A percentile compares a stretch with the other conserved stretches of the same genome.
Evolutionary conservation across 176 grass and related monocot species (phyloP).

Genomic region (Oryza glumipatula): DNA sequence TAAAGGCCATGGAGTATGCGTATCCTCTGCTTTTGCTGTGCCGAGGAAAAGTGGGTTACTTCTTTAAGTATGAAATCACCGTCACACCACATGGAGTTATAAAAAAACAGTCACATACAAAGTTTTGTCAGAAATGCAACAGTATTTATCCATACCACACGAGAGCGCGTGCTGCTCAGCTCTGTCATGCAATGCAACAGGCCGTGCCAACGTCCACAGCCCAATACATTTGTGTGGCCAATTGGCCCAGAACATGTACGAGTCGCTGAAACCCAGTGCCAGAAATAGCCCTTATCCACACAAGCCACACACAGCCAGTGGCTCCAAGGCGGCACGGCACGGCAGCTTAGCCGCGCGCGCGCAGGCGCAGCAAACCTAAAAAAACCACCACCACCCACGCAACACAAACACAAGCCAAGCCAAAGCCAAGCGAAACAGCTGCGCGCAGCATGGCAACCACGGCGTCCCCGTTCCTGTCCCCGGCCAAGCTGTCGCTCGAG

Average conservation of each 20-base stretch:
- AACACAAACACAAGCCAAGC: not conserved
- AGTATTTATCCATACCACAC: not conserved
- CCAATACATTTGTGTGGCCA: not conserved
- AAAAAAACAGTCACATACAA: not conserved
- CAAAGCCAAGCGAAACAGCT: not conserved
- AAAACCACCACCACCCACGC: slow-evolving; percentile 10
- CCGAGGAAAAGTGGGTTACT: not conserved
- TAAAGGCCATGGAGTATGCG: not conserved
- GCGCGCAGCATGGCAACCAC: slow-evolving; percentile 53
- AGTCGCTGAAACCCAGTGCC: not conserved
- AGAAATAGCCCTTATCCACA: slow-evolving; percentile 57
- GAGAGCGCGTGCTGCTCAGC: not conserved
- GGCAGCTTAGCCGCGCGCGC: not conserved
- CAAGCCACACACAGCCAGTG: slow-evolving; percentile 23
- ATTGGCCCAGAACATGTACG: not conserved
- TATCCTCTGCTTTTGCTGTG: not conserved
- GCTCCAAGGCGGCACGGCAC: slow-evolving; percentile 17
- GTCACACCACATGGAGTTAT: not conserved
- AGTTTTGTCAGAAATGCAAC: not conserved
- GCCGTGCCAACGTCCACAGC: not conserved
- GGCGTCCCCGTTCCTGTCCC: slow-evolving; percentile 64
- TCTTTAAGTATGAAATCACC: slow-evolving; percentile 16
- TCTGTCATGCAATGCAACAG: too few relatives aligned
- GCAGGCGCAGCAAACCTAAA: not conserved
- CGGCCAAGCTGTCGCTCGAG: slow-evolving; percentile 46